Percentiles rank a stretch among this genome's conserved stretches.
Evolutionary conservation across 1,284 basidiomycete genomes (phyloP).

Genomic region (Ceratobasidium theobromae): DNA sequence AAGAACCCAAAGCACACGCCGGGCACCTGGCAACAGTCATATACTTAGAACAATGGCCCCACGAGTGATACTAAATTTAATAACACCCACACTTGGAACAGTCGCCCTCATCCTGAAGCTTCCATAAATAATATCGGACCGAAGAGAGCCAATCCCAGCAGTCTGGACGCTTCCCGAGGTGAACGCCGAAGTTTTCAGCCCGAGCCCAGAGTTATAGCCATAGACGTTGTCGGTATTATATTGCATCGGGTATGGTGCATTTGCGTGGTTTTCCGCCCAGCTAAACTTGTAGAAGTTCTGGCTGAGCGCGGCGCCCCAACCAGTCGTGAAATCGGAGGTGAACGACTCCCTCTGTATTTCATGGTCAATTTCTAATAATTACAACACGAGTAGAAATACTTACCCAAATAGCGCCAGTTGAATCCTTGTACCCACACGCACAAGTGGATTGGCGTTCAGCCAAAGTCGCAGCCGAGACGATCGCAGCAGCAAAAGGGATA

Average conservation of each 20-base stretch:
- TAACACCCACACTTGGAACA: constrained; percentile 32
- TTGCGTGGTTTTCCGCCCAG: constrained; percentile 2
- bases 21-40: constrained; percentile 21
- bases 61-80: too few relatives aligned
- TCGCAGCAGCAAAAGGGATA: neutral
- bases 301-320: constrained; percentile 10
- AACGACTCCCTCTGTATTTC: constrained; percentile 32
- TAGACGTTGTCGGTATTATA: constrained; percentile 28
- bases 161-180: constrained; percentile 29
- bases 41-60: neutral
- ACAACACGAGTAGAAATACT: neutral
- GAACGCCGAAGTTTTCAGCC: constrained; percentile 35
- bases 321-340: constrained; percentile 33
- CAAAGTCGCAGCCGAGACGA: constrained; percentile 6
- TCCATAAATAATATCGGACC: constrained; percentile 34
- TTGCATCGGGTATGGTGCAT: constrained; percentile 24
- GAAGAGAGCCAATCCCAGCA: constrained; percentile 33
- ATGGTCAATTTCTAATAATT: neutral
- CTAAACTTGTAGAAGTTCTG: neutral
- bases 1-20: constrained; percentile 36
- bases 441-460: constrained; percentile 32
- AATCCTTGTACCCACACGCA: constrained; percentile 36
- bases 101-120: constrained; percentile 37
- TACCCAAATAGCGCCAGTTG: constrained; percentile 35
- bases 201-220: constrained; percentile 34